Percentiles rank a stretch among this genome's conserved stretches.
Evolutionary conservation across 1,284 basidiomycete genomes (phyloP).

Genomic region (Sporisorium sorghi): DNA sequence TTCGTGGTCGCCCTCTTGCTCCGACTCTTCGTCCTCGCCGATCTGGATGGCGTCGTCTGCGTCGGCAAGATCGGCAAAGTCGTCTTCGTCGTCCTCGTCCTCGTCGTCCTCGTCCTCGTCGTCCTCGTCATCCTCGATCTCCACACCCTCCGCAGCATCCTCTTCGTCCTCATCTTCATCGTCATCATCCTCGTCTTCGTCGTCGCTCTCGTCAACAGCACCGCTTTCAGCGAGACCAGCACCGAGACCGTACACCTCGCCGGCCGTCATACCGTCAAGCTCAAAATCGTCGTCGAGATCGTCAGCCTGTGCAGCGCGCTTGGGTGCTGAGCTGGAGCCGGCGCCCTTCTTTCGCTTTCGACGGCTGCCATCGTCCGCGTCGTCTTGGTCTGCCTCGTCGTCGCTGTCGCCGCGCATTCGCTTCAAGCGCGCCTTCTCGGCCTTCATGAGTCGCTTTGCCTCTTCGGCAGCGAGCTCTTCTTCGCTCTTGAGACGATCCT

Average conservation of each 20-base stretch:
- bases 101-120: constrained; percentile 54
- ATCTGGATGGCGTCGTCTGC: constrained; percentile 52
- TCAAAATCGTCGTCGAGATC: constrained; percentile 92
- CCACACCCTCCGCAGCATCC: constrained; percentile 28
- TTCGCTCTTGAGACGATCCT: constrained; percentile 95
- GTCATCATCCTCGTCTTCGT: constrained; percentile 62
- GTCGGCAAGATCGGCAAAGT: constrained; percentile 58
- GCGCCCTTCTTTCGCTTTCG: constrained; percentile 66
- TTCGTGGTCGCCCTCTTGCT: constrained; percentile 46
- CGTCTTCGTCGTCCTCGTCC: constrained; percentile 71
- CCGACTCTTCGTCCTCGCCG: constrained; percentile 63
- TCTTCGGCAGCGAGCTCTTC: constrained; percentile 91
- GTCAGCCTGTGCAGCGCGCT: constrained; percentile 76
- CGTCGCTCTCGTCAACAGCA: constrained; percentile 70
- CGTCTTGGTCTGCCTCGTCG: constrained; percentile 69
- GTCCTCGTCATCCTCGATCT: constrained; percentile 48
- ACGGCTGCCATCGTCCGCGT: constrained; percentile 45
- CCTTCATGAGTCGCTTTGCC: constrained; percentile 85
- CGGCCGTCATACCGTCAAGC: constrained; percentile 57
- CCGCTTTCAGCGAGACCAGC: constrained; percentile 59
- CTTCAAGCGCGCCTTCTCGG: constrained; percentile 81
- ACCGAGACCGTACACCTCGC: constrained; percentile 62
- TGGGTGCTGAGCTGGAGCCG: constrained; percentile 52
- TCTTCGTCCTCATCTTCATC: constrained; percentile 70
- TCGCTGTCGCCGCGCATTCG: constrained; percentile 88